Conservation (phyloP, 2,329 filamentous ascomycete species). For the Periconia sp. region DNA sequence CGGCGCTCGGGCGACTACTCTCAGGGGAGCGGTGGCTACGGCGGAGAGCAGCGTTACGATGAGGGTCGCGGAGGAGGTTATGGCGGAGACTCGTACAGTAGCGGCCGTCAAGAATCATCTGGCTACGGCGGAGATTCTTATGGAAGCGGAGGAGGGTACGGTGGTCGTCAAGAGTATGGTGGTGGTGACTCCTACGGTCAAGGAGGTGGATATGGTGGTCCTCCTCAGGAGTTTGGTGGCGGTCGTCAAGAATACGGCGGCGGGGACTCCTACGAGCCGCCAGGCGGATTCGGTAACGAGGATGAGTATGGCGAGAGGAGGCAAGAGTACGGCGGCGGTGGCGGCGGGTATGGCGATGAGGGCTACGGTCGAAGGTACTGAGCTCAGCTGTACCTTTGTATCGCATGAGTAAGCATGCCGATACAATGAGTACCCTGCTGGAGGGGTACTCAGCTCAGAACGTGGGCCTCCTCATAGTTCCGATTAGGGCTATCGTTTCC, state of each 20-base stretch:
- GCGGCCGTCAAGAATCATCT: conserved; percentile 11
- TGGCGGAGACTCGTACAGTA: conserved; percentile 11
- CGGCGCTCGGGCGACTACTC: conserved; percentile 27
- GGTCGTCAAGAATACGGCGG: conserved; percentile 17
- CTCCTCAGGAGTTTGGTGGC: conserved; percentile 13
- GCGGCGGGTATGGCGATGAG: conserved; percentile 22
- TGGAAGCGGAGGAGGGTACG: conserved; percentile 12
- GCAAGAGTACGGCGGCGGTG: conserved; percentile 20
- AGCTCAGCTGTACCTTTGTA: background rate
- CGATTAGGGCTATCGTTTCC: background rate
- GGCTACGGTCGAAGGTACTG: conserved; percentile 27
- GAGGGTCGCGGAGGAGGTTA: conserved; percentile 16
- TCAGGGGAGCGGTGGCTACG: conserved; percentile 19
- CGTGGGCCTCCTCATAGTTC: background rate
- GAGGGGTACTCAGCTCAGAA: background rate
- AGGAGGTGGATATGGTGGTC: background rate
- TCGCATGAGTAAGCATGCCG: background rate
- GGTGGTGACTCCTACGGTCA: conserved; percentile 9
- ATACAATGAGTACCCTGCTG: background rate
- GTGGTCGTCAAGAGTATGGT: conserved; percentile 9
- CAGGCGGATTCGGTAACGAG: conserved; percentile 14
- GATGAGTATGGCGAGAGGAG: conserved; percentile 20
- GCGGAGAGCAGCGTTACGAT: conserved; percentile 33
- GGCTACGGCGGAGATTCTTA: conserved; percentile 19
- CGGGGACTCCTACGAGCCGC: conserved; percentile 7